Percentiles rank a stretch among this genome's conserved stretches.
Conservation (phyloP, 2,329 filamentous ascomycete genomes). For the Fusarium mundagurra region DNA sequence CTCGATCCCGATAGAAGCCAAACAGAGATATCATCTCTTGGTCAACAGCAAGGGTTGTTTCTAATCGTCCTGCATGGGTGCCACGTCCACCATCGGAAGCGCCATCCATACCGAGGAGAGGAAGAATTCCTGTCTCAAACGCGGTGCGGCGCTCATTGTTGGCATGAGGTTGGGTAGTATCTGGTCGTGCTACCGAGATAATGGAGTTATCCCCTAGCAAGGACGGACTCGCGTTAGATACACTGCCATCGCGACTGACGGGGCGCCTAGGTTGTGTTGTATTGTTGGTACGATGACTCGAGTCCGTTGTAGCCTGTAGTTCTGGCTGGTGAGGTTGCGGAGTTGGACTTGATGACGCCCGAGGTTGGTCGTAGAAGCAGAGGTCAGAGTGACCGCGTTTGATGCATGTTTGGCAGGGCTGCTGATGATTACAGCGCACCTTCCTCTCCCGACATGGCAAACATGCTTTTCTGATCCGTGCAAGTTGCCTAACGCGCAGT, state of each 20-base stretch:
- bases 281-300: neutral
- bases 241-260: neutral
- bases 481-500: conserved; percentile 3
- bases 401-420: conserved; percentile 24
- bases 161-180: neutral
- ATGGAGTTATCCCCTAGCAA: conserved; percentile 29
- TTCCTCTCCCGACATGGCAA: conserved; percentile 27
- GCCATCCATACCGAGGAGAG: conserved; percentile 19
- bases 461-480: conserved; percentile 55
- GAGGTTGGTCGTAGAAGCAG: conserved; percentile 1
- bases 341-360: neutral
- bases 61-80: neutral
- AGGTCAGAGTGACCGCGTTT: conserved; percentile 21
- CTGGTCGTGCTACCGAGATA: conserved; percentile 17
- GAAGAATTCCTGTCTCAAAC: conserved; percentile 31
- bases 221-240: neutral
- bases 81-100: neutral
- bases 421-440: conserved; percentile 18
- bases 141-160: conserved; percentile 14
- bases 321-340: neutral
- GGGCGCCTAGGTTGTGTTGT: accelerated
- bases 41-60: neutral
- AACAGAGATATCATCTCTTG: conserved; percentile 29
- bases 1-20: conserved; percentile 18
- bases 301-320: accelerated